phyloP scores from a whole-genome alignment of 805 yeast genomes.

The Soucietia sequanensis region DNA sequence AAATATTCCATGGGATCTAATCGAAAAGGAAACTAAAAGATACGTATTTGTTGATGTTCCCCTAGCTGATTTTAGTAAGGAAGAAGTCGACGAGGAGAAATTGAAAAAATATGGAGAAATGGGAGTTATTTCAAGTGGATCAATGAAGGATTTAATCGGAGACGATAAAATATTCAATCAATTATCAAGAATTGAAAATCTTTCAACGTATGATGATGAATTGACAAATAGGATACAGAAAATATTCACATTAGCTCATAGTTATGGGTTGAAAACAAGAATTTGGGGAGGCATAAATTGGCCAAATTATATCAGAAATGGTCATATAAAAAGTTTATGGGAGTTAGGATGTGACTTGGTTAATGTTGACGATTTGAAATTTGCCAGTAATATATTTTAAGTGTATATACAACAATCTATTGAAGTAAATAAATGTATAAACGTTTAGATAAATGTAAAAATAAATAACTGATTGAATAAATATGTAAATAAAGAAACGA shows the following conservation, averaged over 20 bases:
- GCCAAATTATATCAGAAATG: constrained; percentile 49
- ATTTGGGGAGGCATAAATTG: constrained; percentile 73
- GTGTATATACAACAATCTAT: no score
- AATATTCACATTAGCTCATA: constrained; percentile 46
- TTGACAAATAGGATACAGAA: constrained; percentile 27
- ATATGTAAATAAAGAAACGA: not conserved
- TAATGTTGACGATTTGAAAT: constrained; percentile 59
- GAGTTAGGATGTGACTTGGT: constrained; percentile 53
- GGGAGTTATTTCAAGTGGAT: constrained; percentile 43
- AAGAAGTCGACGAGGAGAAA: constrained; percentile 19
- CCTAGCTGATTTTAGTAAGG: constrained; percentile 26
- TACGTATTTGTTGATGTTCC: constrained; percentile 57
- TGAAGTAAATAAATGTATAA: no score
- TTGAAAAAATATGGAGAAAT: constrained; percentile 22
- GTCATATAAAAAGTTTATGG: constrained; percentile 50
- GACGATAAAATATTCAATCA: constrained; percentile 11
- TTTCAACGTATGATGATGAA: constrained; percentile 28
- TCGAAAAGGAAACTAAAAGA: constrained; percentile 19
- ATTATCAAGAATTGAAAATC: constrained; percentile 9
- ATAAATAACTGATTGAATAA: not conserved
- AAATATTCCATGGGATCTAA: constrained; percentile 48
- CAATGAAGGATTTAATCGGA: constrained; percentile 34
- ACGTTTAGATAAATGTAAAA: not conserved
- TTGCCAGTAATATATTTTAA: constrained; percentile 27
- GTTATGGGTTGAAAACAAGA: constrained; percentile 51